These are phyloP conservation scores for Thermothielavioides terrestris DNA, from an alignment of 495 filamentous ascomycete species.

Conservation along the genomic window DNA sequence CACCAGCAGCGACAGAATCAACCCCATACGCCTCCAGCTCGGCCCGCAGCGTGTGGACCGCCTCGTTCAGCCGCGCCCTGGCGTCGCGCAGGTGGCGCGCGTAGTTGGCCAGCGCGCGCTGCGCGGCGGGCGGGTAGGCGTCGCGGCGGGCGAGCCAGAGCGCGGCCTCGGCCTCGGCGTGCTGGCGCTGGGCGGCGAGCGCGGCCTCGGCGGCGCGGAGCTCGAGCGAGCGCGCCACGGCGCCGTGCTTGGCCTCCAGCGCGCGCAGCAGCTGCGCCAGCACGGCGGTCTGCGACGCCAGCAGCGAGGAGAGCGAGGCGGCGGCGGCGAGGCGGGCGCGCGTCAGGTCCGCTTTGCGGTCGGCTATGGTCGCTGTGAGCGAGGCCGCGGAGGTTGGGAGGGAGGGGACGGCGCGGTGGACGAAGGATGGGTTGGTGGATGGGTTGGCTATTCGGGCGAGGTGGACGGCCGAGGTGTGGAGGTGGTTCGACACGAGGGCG, in stretches of 20 bases:
- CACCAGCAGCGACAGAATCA: slow-evolving; percentile 16
- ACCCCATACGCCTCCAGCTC: slow-evolving; percentile 50
- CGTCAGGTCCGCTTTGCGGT: slow-evolving; percentile 22
- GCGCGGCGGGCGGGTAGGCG: slow-evolving; percentile 51
- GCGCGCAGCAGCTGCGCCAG: slow-evolving; percentile 28
- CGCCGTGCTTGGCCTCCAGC: slow-evolving; percentile 53
- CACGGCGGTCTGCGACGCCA: slow-evolving; percentile 20
- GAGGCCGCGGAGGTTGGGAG: slow-evolving; percentile 23
- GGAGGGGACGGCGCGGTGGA: slow-evolving; percentile 41
- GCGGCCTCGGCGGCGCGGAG: slow-evolving; percentile 48
- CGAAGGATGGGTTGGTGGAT: slow-evolving; percentile 43
- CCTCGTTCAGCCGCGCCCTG: slow-evolving; percentile 40
- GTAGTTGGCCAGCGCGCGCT: slow-evolving; percentile 50
- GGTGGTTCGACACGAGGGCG: slow-evolving; percentile 30
- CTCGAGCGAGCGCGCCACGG: slow-evolving; percentile 52
- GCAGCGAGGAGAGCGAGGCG: slow-evolving; percentile 21
- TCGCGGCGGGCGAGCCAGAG: slow-evolving; percentile 23
- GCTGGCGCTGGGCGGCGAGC: slow-evolving; percentile 44
- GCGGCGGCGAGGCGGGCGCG: slow-evolving; percentile 26
- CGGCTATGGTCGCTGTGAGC: slow-evolving; percentile 17
- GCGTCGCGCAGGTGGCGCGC: slow-evolving; percentile 45
- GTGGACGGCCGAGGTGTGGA: slow-evolving; percentile 31
- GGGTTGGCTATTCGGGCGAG: slow-evolving; percentile 41
- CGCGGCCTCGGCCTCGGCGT: slow-evolving; percentile 26
- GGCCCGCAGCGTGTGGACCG: slow-evolving; percentile 32